Base-by-base conservation (phyloP, 345 rosid genomes). In the Heritiera littoralis region DNA sequence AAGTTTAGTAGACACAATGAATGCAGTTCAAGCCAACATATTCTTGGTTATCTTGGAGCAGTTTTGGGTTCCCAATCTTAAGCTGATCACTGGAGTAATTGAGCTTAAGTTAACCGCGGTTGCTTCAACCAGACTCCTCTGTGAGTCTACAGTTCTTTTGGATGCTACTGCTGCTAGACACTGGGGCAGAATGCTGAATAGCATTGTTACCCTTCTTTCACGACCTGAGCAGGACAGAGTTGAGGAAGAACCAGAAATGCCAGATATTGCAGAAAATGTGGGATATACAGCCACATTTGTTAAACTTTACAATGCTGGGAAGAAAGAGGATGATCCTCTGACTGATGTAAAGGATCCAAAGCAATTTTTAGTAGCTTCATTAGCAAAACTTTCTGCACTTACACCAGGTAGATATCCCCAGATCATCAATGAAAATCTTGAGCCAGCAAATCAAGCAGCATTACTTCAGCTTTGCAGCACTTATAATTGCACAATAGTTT, bases 21-120 rank as follows among this genome's bases (percentile, higher is more conserved):
- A 96, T 84, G 75, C 91, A 28, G 97, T 94, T 81, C 99, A 97
- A 79, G 79, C 91, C 23, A 86, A 87, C 54, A 85, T 92, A 74
- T 90, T 92, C 71, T 60, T 74, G 59, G 81, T 79, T 45, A 91
- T 97, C 70, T 61, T 94, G 90, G 95, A 97, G 81, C 91, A 90
- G 80, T 87, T 96, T 74, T 94, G 98, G 98, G 91, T 94, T 79
- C 99, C 98, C 8, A 92, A 91, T 81, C 88, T 94, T 46, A 92
- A 84, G 87, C 78, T 90, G 54, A 93, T 96, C 72, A 85, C 92
- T 73, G 99, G 99, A 51, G 58, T 79, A 14, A 79, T 96, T 77
- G 98, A 96, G 81, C 79, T 88, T 41, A 94, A 96, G 86, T 73
- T 96, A 84, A 80, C 90, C 13, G 95, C 95, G 15, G 97, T 94